phyloP scores from a whole-genome alignment of 1,284 basidiomycete genomes.

The Phlebopus sp. region DNA sequence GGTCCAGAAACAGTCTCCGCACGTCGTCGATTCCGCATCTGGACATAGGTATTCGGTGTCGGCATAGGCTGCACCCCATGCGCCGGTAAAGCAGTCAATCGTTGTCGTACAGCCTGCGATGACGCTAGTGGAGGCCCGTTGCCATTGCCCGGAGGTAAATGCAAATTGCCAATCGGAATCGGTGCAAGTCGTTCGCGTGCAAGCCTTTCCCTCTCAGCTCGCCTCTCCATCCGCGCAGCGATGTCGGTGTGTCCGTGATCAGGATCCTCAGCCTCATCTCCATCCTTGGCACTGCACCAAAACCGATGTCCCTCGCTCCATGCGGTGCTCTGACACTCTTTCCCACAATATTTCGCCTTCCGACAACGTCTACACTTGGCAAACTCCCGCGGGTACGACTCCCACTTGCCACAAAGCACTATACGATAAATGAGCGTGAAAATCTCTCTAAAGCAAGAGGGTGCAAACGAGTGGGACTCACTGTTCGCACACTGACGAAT shows the following conservation, averaged over 20 bases:
- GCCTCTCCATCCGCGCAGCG: conserved; percentile 23
- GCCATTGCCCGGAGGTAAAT: conserved; percentile 11
- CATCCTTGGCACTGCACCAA: conserved; percentile 78
- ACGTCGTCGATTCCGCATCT: conserved; percentile 31
- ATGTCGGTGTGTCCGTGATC: conserved; percentile 10
- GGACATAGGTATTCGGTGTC: conserved; percentile 16
- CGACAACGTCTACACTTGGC: conserved; percentile 95
- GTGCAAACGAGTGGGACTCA: conserved; percentile 36
- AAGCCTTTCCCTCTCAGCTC: conserved; percentile 32
- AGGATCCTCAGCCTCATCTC: conserved; percentile 54
- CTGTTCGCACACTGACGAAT: conserved; percentile 98
- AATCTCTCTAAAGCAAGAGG: conserved; percentile 4
- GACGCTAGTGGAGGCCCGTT: conserved; percentile 15
- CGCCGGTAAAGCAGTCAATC: conserved; percentile 28
- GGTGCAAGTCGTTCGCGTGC: conserved; percentile 23
- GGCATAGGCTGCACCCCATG: conserved; percentile 25
- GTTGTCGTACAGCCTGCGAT: conserved; percentile 24
- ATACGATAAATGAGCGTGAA: conserved; percentile 5
- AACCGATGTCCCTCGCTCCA: conserved; percentile 98
- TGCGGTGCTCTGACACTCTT: conserved; percentile 95
- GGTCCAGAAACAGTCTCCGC: conserved; percentile 40
- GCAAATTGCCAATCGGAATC: conserved; percentile 17
- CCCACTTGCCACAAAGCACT: conserved; percentile 97
- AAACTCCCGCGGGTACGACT: conserved; percentile 90
- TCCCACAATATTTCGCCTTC: conserved; percentile 98